Conservation (phyloP, 495 filamentous ascomycete species). For the Neurospora sp. region DNA sequence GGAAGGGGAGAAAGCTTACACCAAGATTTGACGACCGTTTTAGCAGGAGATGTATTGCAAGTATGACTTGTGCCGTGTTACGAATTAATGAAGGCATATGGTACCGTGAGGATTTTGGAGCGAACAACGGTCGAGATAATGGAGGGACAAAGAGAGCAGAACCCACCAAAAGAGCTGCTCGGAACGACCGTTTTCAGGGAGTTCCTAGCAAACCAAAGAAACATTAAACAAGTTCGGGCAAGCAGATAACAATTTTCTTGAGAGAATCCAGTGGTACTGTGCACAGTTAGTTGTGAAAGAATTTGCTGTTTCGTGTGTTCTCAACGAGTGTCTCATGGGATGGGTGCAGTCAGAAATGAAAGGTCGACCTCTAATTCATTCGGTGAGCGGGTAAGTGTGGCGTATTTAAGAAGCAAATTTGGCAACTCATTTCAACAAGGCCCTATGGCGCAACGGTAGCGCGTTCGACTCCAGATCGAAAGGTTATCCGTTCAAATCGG, state of each 20-base stretch:
- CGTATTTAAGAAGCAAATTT: rapidly evolving
- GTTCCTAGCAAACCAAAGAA: not conserved
- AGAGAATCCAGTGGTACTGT: not conserved
- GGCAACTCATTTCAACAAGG: not conserved
- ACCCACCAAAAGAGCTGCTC: not conserved
- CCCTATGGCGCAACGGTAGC: not conserved
- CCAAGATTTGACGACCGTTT: not conserved
- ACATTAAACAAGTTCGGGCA: not conserved
- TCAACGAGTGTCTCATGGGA: not conserved
- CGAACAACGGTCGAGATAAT: not conserved
- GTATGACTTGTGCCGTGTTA: not conserved
- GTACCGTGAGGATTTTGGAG: not conserved
- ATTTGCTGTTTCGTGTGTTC: not conserved
- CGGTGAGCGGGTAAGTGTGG: rapidly evolving
- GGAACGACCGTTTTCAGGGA: not conserved
- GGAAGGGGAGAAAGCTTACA: not conserved
- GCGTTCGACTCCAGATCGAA: not conserved
- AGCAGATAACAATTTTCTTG: no score
- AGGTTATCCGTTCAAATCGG: not conserved
- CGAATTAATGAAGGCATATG: not conserved
- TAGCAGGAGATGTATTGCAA: not conserved
- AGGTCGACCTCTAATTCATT: not conserved
- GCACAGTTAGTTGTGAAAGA: not conserved
- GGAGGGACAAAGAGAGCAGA: not conserved
- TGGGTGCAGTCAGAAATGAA: not conserved